These are phyloP conservation scores for Cordyceps militaris DNA, from an alignment of 2,329 filamentous ascomycete genomes.

Conservation along the genomic window DNA sequence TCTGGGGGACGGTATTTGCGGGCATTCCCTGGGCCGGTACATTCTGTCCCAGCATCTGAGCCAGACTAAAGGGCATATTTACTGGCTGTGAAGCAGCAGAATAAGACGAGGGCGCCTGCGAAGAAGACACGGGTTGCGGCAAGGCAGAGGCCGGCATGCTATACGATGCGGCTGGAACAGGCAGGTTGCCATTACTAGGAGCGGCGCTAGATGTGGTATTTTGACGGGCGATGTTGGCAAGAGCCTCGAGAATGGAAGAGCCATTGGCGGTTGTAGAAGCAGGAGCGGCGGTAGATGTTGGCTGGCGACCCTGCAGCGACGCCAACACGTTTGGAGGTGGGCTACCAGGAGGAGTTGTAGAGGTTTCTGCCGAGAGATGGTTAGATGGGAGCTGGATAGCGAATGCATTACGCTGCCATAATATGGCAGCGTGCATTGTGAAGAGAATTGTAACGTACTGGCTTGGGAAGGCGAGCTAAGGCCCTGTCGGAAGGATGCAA, in stretches of 20 bases:
- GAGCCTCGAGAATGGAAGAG: slow-evolving; percentile 65
- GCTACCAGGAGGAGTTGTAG: slow-evolving; percentile 65
- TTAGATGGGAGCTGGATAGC: slow-evolving; percentile 28
- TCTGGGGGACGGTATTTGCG: slow-evolving; percentile 23
- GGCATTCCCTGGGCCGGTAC: slow-evolving; percentile 25
- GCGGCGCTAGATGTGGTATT: slow-evolving; percentile 32
- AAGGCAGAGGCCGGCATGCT: slow-evolving; percentile 26
- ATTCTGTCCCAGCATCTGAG: slow-evolving; percentile 29
- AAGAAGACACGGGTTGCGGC: slow-evolving; percentile 26
- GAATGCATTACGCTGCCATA: background rate
- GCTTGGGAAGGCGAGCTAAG: slow-evolving; percentile 53
- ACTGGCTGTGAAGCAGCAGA: slow-evolving; percentile 48
- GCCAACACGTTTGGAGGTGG: slow-evolving; percentile 42
- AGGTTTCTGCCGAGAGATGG: slow-evolving; percentile 47
- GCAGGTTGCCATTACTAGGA: slow-evolving; percentile 31
- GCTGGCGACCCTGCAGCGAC: slow-evolving; percentile 23
- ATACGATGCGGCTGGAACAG: slow-evolving; percentile 39
- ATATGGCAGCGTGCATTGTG: background rate
- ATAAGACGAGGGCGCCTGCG: slow-evolving; percentile 29
- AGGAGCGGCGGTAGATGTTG: slow-evolving; percentile 18
- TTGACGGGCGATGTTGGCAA: slow-evolving; percentile 75
- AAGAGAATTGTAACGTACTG: slow-evolving; percentile 36
- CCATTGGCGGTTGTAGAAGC: slow-evolving; percentile 36
- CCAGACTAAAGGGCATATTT: slow-evolving; percentile 42
- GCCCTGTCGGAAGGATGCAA: slow-evolving; percentile 76